Evolutionary conservation across 2,329 filamentous ascomycete species (phyloP), one percentile per base, ranked within the genome.

Genomic region (Grosmannia clavigera): DNA sequence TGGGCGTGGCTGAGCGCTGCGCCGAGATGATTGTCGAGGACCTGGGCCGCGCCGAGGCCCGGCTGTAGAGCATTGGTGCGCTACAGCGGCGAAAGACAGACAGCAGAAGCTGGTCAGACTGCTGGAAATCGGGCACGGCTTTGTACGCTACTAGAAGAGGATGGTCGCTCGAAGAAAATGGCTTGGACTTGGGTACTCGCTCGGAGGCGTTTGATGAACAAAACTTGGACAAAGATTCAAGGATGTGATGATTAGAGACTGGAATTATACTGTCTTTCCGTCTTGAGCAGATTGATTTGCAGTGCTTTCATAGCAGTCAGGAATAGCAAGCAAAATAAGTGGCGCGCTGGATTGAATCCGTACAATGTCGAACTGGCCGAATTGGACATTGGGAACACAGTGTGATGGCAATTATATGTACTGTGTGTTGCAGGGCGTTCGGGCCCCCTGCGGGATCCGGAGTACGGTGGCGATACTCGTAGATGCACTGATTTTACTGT

Each of bases 1-100:
- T 95, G 69, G 86, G 83, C 58, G 83, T 95, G 67, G 91, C 88
- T 9, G 91, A 96, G 81, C 81, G 88, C 61, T 86, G 84, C 6
- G 91, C 91, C 0, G 91, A 96, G 78, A 73, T 96, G 71, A 86
- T 96, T 70, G 86, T 86, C 35, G 79, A 85, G 70, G 84, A 90
- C 65, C 87, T 82, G 7, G 61, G 61, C 31, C 59, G 66, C 61
- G 54, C 29, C 9, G 54, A 58, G 38, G 52, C 60, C 27, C 50
- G 57, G 48, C 38, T 65, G 60, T 65, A 57, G 27, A n/a, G 40
- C 12, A 43, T 4, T 1, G 53, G 3, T 6, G 3, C 33, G 50
- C 9, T 25, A 19, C 16, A 12, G 48, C 22, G 5, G 50, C 25
- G 50, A 19, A 1, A 52, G 50, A 16, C 50, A 22, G 11, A 10